Evolutionary conservation across 192 early-diverging fungal genomes (phyloP), one percentile per base, ranked within the genome.

Genomic region (Backusella tarrabulga): DNA sequence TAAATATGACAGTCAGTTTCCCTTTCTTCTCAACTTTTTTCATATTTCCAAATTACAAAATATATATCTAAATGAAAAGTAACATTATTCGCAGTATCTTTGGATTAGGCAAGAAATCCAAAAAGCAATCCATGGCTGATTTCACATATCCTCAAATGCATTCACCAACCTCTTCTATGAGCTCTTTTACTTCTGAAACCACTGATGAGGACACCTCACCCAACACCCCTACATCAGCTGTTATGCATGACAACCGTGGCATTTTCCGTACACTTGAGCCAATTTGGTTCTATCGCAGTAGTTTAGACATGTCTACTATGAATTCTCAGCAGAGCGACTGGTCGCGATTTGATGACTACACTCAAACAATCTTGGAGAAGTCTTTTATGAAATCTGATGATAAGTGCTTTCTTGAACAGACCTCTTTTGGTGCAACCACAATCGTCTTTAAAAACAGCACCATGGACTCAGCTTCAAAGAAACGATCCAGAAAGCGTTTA

Each of bases 201-300:
- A 63, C 56, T 63, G 40, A n/a, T 72, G 21, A 72, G 3, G 71
- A 72, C 34, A 56, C 72, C 9, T 44, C 34, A 23, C 78, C 78
- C 12, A 32, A 29, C 3, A 70, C 73, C 2, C 78, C 76, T 60
- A 66, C 42, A 17, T 23, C 67, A 1, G 26, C 23, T 11, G 32
- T 3, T 54, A 26, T 41, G 19, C 36, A 42, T 21, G 78, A 79
- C 0, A 71, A 26, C 17, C 68, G 73, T 17, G 78, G 73, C 26
- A 70, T 79, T 5, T 75, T 79, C 36, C 78, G 78, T 29, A 79
- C 78, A 4, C 54, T 79, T 44, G 73, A 75, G n/a, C 35, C 67
- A 19, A 32, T 21, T 8, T 79, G 78, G 78, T 75, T 40, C 34
- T 77, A 70, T 60, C 29, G 35, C 32, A 63, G 54, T 26, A 34